Evolutionary conservation across 2,329 filamentous ascomycete genomes (phyloP).

Genomic region (Calonectria hongkongensis): DNA sequence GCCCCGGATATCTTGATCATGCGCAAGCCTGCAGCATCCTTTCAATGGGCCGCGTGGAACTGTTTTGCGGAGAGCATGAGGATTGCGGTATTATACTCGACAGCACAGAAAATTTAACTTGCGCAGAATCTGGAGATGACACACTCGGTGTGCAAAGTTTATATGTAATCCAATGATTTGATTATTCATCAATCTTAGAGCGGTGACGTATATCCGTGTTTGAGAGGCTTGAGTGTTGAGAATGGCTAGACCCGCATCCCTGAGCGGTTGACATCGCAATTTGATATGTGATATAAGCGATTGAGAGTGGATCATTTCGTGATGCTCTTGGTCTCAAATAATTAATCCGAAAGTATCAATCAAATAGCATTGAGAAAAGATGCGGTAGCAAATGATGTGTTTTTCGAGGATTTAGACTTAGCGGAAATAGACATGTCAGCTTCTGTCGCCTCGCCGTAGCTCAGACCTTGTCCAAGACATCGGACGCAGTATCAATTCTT

Average conservation of each 20-base stretch:
- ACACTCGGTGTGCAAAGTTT: slow-evolving; percentile 11
- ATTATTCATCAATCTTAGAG: not conserved
- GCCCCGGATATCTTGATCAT: slow-evolving; percentile 15
- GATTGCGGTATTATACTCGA: slow-evolving; percentile 20
- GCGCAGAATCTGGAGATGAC: slow-evolving; percentile 8
- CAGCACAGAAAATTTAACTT: not conserved
- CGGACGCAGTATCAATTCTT: not conserved
- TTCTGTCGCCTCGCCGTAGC: not conserved
- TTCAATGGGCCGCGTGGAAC: not conserved
- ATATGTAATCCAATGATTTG: slow-evolving; percentile 17
- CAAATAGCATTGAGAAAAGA: not conserved
- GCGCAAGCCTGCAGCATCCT: not conserved
- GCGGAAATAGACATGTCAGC: not conserved
- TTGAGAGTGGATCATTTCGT: not conserved
- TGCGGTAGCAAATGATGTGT: not conserved
- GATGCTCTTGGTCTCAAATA: not conserved
- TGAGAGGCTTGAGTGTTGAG: too few species aligned
- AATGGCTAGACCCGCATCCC: not conserved
- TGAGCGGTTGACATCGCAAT: not conserved
- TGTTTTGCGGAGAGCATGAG: slow-evolving; percentile 2
- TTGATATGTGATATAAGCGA: not conserved
- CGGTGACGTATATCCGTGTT: not conserved
- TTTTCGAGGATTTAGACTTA: not conserved
- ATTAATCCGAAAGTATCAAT: not conserved
- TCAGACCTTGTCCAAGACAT: not conserved